Conservation (phyloP, 345 rosid species). For the Chamaenerion angustifolium region DNA sequence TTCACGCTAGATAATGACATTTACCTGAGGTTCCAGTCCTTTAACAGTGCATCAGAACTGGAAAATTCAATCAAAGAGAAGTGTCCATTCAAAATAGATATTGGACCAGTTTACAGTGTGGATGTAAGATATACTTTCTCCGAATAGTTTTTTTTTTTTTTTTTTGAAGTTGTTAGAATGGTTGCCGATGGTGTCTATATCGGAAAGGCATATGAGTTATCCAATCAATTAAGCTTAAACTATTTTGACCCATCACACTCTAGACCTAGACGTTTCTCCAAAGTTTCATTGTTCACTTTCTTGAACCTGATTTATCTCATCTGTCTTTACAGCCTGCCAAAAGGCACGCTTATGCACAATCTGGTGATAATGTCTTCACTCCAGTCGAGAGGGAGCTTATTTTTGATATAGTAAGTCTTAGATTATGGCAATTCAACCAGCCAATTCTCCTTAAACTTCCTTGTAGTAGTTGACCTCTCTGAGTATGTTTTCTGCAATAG, state of each 20-base stretch:
- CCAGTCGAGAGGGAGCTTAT: conserved; percentile 84
- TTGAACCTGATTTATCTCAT: background rate
- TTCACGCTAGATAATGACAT: conserved; percentile 70
- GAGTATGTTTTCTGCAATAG: conserved; percentile 12
- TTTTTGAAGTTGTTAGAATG: no score
- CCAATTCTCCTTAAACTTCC: background rate
- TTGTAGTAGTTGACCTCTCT: conserved; percentile 9
- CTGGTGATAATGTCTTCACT: conserved; percentile 59
- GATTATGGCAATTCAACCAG: background rate
- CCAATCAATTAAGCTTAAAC: no score
- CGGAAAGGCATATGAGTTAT: background rate
- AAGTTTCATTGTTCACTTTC: background rate
- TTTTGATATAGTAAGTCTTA: conserved; percentile 67
- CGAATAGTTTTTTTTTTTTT: no score
- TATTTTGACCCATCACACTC: no score
- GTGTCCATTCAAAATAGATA: conserved; percentile 76
- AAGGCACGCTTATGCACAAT: conserved; percentile 65
- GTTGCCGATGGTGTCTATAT: background rate
- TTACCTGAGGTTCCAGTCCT: conserved; percentile 63
- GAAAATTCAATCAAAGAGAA: conserved; percentile 48
- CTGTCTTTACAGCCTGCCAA: conserved; percentile 49
- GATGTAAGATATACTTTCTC: conserved; percentile 34
- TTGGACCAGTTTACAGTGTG: conserved; percentile 74
- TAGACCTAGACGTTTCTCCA: background rate
- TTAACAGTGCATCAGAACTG: conserved; percentile 40